A percentile compares a stretch with the other conserved stretches of the same genome.
phyloP scores from a whole-genome alignment of 805 yeast species.

The Brettanomyces custersianus region DNA sequence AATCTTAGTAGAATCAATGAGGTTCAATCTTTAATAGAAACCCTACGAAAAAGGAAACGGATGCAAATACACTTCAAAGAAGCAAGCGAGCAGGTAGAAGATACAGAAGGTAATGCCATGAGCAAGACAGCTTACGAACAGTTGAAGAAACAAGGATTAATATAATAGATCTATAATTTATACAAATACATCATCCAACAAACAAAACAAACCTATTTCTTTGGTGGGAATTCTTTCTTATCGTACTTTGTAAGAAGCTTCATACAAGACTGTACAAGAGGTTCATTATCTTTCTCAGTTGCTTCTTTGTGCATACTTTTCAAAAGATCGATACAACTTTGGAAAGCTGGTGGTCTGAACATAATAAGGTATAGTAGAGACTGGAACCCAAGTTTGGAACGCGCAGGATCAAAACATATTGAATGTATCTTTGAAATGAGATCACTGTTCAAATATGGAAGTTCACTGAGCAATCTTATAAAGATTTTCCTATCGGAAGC shows the following conservation, averaged over 20 bases:
- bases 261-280: conserved; percentile 37
- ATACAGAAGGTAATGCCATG: conserved; percentile 90
- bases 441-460: conserved; percentile 63
- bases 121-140: conserved; percentile 74
- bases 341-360: conserved; percentile 83
- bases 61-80: conserved; percentile 35
- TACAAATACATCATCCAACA: not conserved
- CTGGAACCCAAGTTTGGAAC: conserved; percentile 73
- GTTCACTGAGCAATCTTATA: conserved; percentile 75
- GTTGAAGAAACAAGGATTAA: conserved; percentile 76
- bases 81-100: conserved; percentile 74
- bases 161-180: conserved; percentile 28
- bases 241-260: conserved; percentile 40
- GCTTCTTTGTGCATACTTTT: conserved; percentile 34
- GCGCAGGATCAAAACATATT: conserved; percentile 76
- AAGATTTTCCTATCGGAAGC: conserved; percentile 71
- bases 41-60: conserved; percentile 29
- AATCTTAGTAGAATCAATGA: conserved; percentile 63
- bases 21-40: conserved; percentile 50
- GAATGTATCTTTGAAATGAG: conserved; percentile 61
- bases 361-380: conserved; percentile 74
- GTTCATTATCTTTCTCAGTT: conserved; percentile 30
- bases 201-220: not conserved
- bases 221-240: conserved; percentile 6
- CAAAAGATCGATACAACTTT: conserved; percentile 40